Conservation (phyloP, 768 basidiomycete genomes). For the Suillus alpinus region DNA sequence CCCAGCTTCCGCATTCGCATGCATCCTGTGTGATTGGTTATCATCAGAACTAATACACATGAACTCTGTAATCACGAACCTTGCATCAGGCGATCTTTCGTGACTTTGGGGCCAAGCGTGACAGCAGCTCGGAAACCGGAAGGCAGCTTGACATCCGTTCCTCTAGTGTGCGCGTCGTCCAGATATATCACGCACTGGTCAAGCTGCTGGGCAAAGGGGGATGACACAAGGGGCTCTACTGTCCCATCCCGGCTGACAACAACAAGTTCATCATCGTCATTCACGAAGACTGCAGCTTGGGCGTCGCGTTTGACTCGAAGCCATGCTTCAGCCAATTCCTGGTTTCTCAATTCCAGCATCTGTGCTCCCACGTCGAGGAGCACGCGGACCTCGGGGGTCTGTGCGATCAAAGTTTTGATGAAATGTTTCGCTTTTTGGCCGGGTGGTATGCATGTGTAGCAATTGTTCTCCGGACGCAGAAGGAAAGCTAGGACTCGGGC, state of each 20-base stretch:
- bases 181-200: background rate
- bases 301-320: background rate
- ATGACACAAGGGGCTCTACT: background rate
- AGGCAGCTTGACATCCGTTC: conserved; percentile 38
- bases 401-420: conserved; percentile 27
- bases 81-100: conserved; percentile 38
- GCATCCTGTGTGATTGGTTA: conserved; percentile 34
- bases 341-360: background rate
- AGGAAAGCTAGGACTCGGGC: conserved; percentile 17
- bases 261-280: background rate
- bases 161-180: background rate
- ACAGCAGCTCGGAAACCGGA: conserved; percentile 40
- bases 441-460: conserved; percentile 9
- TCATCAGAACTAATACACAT: background rate
- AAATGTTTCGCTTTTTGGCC: conserved; percentile 21
- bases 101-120: conserved; percentile 46
- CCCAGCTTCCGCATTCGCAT: conserved; percentile 55
- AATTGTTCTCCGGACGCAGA: conserved; percentile 23
- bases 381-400: conserved; percentile 34
- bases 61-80: background rate
- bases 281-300: background rate
- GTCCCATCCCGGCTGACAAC: background rate
- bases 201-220: background rate
- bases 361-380: background rate
- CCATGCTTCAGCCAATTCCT: background rate